phyloP scores from a whole-genome alignment of 2,329 filamentous ascomycete species.

The Verticillium albo-atrum region DNA sequence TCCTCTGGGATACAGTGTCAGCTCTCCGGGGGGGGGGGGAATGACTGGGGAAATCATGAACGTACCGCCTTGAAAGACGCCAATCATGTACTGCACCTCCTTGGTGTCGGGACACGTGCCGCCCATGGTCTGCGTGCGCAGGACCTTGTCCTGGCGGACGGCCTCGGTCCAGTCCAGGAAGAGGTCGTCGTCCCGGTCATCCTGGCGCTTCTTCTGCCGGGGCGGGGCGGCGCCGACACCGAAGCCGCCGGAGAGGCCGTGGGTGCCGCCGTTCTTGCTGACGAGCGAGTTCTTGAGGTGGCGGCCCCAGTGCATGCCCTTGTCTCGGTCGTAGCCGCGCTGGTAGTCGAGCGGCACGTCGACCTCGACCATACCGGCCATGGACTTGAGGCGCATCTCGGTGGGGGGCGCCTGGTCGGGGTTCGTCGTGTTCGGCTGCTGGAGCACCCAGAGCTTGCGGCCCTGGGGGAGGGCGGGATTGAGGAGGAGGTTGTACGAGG shows the following conservation, averaged over 20 bases:
- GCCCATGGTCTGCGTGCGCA: slow-evolving; percentile 79
- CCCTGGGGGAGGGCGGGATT: slow-evolving; percentile 63
- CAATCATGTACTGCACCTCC: slow-evolving; percentile 83
- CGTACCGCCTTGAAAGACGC: slow-evolving; percentile 79
- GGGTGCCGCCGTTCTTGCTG: slow-evolving; percentile 58
- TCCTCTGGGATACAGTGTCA: slow-evolving; percentile 50
- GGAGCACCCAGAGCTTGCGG: slow-evolving; percentile 73
- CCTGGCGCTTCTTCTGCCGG: slow-evolving; percentile 22
- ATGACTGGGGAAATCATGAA: slow-evolving; percentile 17
- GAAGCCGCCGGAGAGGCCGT: slow-evolving; percentile 70
- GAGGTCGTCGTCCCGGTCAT: slow-evolving; percentile 40
- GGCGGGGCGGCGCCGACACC: slow-evolving; percentile 50
- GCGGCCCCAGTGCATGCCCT: slow-evolving; percentile 79
- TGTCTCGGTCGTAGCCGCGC: slow-evolving; percentile 74
- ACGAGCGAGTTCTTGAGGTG: slow-evolving; percentile 60
- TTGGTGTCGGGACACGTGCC: slow-evolving; percentile 70
- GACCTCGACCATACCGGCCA: slow-evolving; percentile 81
- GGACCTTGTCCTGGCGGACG: slow-evolving; percentile 63
- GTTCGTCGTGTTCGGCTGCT: slow-evolving; percentile 76
- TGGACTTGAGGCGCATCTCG: slow-evolving; percentile 76
- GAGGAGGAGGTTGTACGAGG: slow-evolving; percentile 80
- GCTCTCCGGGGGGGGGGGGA: neutral
- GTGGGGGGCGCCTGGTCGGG: slow-evolving; percentile 55
- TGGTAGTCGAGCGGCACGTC: slow-evolving; percentile 78
- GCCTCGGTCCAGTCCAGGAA: slow-evolving; percentile 62